Evolutionary conservation across 164 flowering plant genomes (phyloP).

Genomic region (Tinospora cordifolia): DNA sequence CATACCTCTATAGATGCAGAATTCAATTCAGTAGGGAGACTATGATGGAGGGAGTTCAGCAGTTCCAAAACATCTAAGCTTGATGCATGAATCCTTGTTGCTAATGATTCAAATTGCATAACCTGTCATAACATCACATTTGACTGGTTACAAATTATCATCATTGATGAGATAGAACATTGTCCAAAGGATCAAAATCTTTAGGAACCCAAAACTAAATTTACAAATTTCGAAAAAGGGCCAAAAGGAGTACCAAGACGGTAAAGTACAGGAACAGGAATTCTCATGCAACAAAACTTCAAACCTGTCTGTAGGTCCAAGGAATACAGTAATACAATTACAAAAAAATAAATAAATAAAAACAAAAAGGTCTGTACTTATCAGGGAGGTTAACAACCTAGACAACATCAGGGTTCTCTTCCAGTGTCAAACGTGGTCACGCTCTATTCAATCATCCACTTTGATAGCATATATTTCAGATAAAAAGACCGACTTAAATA

Average conservation of each 20-base stretch:
- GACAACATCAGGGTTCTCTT: too few relatives aligned
- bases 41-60: slow-evolving; percentile 35
- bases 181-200: not conserved
- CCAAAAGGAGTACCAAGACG: not conserved
- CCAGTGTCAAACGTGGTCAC: too few relatives aligned
- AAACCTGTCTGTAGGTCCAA: too few relatives aligned
- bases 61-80: slow-evolving; percentile 42
- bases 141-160: not conserved
- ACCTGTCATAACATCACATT: slow-evolving; percentile 36
- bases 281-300: too few relatives aligned
- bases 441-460: too few relatives aligned
- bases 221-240: not conserved
- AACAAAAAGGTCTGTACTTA: too few relatives aligned
- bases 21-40: slow-evolving; percentile 44
- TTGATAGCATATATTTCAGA: too few relatives aligned
- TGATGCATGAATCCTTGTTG: slow-evolving; percentile 36
- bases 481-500: too few relatives aligned
- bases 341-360: too few relatives aligned
- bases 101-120: slow-evolving; percentile 54
- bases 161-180: not conserved
- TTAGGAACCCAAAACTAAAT: not conserved
- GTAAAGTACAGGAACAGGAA: not conserved
- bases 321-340: too few relatives aligned
- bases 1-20: slow-evolving; percentile 64
- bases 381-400: too few relatives aligned